Percentiles rank a stretch among this genome's conserved stretches.
Conservation (phyloP, 441 rosid genomes). For the Monsonia emarginata region DNA sequence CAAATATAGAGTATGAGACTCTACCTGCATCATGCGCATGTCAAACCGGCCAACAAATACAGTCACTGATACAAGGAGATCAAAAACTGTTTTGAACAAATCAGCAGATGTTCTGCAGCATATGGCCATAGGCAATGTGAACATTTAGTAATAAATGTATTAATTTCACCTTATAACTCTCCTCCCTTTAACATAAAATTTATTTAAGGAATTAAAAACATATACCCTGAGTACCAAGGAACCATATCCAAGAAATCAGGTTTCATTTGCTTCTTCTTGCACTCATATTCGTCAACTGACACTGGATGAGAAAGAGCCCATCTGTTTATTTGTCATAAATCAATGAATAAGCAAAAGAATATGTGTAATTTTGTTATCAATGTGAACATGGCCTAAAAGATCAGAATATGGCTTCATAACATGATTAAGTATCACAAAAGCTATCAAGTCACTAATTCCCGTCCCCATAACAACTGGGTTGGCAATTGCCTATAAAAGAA, state of each 20-base stretch:
- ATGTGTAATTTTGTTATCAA: not conserved
- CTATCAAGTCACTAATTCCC: not conserved
- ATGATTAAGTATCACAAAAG: not conserved
- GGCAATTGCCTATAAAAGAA: not conserved
- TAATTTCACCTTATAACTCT: slow-evolving; percentile 1
- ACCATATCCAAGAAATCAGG: slow-evolving; percentile 98
- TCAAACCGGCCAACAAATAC: slow-evolving; percentile 97
- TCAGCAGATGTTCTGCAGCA: slow-evolving; percentile 95
- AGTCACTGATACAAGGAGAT: slow-evolving; percentile 92
- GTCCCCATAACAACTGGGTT: not conserved
- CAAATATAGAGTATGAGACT: slow-evolving; percentile 6
- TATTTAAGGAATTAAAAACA: slow-evolving; percentile 2
- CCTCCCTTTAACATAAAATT: not conserved
- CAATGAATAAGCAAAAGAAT: not conserved
- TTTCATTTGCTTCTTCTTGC: slow-evolving; percentile 79
- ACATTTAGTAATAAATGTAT: not conserved
- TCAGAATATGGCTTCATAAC: not conserved
- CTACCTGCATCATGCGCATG: slow-evolving; percentile 99
- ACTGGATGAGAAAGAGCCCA: slow-evolving; percentile 98
- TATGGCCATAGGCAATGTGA: slow-evolving; percentile 62
- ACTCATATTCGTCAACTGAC: slow-evolving; percentile 68
- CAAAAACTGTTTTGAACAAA: slow-evolving; percentile 91
- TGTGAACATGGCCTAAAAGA: not conserved
- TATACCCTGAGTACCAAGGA: slow-evolving; percentile 99
- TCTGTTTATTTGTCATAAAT: slow-evolving; percentile 34